These are phyloP conservation scores for Lumnitzera racemosa DNA, from an alignment of 345 rosid genomes.

Conservation along the genomic window DNA sequence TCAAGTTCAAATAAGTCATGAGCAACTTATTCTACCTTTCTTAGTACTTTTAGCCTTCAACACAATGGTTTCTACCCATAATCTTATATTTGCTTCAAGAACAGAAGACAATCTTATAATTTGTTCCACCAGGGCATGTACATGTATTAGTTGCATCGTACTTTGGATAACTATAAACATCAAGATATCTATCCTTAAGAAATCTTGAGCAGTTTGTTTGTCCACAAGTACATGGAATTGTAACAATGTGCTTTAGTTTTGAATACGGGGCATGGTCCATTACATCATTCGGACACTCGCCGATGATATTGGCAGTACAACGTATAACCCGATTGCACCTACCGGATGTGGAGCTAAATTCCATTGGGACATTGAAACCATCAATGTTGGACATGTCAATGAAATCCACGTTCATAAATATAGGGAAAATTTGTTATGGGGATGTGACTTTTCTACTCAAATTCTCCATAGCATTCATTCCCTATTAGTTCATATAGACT, in stretches of 20 bases:
- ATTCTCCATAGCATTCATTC: too few relatives aligned
- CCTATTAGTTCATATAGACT: too few relatives aligned
- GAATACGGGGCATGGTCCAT: constrained; percentile 21
- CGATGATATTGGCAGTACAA: constrained; percentile 13
- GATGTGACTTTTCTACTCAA: too few relatives aligned
- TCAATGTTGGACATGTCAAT: constrained; percentile 26
- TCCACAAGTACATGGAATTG: constrained; percentile 11
- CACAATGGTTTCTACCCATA: too few relatives aligned
- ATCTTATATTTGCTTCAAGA: constrained; percentile 7
- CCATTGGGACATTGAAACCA: constrained; percentile 29
- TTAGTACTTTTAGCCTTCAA: too few relatives aligned
- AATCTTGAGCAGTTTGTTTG: constrained; percentile 13
- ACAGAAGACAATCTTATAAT: constrained; percentile 25
- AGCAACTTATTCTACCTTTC: too few relatives aligned
- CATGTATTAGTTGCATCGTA: constrained; percentile 17
- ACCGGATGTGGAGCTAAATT: constrained; percentile 17
- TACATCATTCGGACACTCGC: constrained; percentile 22
- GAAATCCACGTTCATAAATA: constrained; percentile 14
- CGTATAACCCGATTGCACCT: constrained; percentile 12
- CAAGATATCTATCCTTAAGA: constrained; percentile 15
- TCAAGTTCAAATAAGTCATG: too few relatives aligned
- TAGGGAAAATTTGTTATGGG: too few relatives aligned
- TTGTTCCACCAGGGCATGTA: constrained; percentile 25
- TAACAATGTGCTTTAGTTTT: constrained; percentile 17
- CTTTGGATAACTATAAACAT: constrained; percentile 25